Conservation (phyloP, 176 grass and related monocot species). For the Rhynchospora breviuscula region DNA sequence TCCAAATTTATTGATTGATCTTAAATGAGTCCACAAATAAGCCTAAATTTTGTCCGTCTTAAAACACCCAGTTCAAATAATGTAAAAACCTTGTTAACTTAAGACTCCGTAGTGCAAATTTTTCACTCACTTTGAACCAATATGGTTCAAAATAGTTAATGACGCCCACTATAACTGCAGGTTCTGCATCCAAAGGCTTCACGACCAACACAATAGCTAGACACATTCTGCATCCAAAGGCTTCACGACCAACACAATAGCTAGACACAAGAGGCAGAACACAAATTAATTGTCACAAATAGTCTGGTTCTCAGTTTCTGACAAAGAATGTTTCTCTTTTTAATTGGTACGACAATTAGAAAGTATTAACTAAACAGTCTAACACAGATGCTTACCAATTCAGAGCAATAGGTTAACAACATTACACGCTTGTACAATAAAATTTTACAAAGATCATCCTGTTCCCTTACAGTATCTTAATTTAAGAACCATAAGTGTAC, state of each 20-base stretch:
- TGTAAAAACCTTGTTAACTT: neutral
- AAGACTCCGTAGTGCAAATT: neutral
- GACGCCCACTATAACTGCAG: neutral
- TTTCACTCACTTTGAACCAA: neutral
- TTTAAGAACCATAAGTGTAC: neutral
- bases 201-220: neutral
- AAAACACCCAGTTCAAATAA: neutral
- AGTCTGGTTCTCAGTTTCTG: neutral
- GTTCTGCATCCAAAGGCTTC: neutral
- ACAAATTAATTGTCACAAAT: neutral
- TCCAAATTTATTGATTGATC: neutral
- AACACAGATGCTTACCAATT: neutral
- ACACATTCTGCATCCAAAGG: neutral
- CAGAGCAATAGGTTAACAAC: neutral
- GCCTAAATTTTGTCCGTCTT: neutral
- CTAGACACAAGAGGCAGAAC: neutral
- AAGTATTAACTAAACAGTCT: neutral
- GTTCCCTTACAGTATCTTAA: neutral
- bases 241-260: neutral
- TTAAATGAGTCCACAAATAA: neutral
- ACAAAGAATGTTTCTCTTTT: too few species aligned
- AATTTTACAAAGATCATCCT: neutral
- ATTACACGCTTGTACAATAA: neutral
- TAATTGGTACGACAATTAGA: neutral
- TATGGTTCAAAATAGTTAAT: neutral